These are phyloP conservation scores for Lactarius hatsudake DNA, from an alignment of 768 basidiomycete genomes.

Conservation along the genomic window DNA sequence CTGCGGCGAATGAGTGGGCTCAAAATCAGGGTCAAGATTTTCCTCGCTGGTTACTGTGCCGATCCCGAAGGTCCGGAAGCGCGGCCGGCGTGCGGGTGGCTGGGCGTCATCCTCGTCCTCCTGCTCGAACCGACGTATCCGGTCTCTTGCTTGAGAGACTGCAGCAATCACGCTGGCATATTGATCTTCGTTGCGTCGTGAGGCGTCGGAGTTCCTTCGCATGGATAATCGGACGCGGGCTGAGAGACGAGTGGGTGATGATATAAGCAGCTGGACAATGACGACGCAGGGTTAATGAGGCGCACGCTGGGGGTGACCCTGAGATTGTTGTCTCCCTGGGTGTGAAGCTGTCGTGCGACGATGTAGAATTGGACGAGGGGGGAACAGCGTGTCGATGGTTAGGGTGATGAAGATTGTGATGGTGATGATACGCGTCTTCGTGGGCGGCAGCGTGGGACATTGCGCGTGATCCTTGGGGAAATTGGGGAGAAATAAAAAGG, in stretches of 20 bases:
- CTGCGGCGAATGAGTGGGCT: slow-evolving; percentile 13
- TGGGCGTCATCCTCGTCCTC: neutral
- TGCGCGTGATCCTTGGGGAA: slow-evolving; percentile 10
- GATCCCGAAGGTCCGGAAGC: slow-evolving; percentile 22
- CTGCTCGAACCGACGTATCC: slow-evolving; percentile 3
- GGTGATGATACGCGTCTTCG: slow-evolving; percentile 9
- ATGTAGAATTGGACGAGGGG: slow-evolving; percentile 20
- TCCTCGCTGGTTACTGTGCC: slow-evolving; percentile 3
- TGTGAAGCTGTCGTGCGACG: slow-evolving; percentile 13
- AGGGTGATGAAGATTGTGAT: slow-evolving; percentile 15
- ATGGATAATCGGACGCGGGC: slow-evolving; percentile 17
- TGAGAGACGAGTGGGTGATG: neutral
- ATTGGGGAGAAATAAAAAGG: neutral
- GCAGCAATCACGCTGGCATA: slow-evolving; percentile 14
- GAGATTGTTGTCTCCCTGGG: slow-evolving; percentile 5
- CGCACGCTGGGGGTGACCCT: slow-evolving; percentile 18
- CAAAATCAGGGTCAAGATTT: slow-evolving; percentile 15
- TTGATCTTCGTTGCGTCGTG: slow-evolving; percentile 9
- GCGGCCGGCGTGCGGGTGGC: neutral
- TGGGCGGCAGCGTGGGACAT: slow-evolving; percentile 21
- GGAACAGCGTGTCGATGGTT: slow-evolving; percentile 23
- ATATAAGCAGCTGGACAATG: neutral
- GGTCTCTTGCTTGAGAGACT: slow-evolving; percentile 16
- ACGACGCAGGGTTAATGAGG: neutral
- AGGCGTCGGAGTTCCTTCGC: slow-evolving; percentile 19